A percentile compares a stretch with the other conserved stretches of the same genome.
phyloP scores from a whole-genome alignment of 1,284 basidiomycete genomes.

The Cryptococcus hybrid region DNA sequence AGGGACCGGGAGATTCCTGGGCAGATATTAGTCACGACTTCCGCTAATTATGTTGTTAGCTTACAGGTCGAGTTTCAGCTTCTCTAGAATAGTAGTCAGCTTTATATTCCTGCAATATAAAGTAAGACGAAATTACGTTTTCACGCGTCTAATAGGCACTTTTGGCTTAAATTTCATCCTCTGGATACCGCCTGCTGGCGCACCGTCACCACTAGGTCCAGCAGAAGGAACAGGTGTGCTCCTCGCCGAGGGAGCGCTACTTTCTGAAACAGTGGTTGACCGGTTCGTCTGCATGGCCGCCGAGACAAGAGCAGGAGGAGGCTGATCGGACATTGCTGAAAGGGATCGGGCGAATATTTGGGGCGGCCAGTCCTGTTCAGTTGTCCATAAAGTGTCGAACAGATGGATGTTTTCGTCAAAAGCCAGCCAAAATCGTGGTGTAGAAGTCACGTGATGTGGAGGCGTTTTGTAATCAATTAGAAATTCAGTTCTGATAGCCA shows the following conservation, averaged over 20 bases:
- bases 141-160: slow-evolving; percentile 38
- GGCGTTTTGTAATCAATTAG: too few relatives aligned
- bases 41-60: slow-evolving; percentile 2
- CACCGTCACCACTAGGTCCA: slow-evolving; percentile 1
- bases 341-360: too few relatives aligned
- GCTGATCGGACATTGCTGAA: too few relatives aligned
- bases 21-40: not conserved
- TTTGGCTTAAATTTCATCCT: slow-evolving; percentile 51
- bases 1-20: not conserved
- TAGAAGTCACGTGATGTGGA: too few relatives aligned
- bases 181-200: slow-evolving; percentile 10
- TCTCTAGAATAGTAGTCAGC: slow-evolving; percentile 12
- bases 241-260: not conserved
- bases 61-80: slow-evolving; percentile 22
- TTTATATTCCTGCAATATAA: not conserved
- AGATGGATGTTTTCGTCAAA: too few relatives aligned
- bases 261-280: slow-evolving; percentile 1
- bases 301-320: too few relatives aligned
- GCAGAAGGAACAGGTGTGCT: not conserved
- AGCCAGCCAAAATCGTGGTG: too few relatives aligned
- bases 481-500: too few relatives aligned
- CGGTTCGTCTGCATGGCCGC: not conserved
- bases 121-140: slow-evolving; percentile 10
- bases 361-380: too few relatives aligned
- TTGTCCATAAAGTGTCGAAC: too few relatives aligned